Base-by-base conservation (phyloP, 1,284 basidiomycete genomes). In the Mycena sp. region DNA sequence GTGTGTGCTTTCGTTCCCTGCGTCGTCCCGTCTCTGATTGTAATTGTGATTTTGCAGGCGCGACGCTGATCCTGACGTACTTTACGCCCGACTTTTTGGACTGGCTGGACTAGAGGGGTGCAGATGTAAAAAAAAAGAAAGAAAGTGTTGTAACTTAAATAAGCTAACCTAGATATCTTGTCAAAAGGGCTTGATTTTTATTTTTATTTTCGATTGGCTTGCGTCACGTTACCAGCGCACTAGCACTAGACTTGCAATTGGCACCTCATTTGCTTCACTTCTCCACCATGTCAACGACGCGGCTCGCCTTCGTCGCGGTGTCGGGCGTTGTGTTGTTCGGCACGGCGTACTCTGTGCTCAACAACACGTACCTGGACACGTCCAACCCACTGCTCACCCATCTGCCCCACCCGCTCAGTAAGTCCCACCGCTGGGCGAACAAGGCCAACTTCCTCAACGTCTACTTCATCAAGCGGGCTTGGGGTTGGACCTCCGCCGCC, bases 51-150 rank as follows among this genome's bases (percentile, higher is more conserved):
- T n/a, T n/a, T n/a, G 0, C 67, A 93, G 93, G 95, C 11, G 95
- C 94, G 29, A 95, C 92, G 3, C 81, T 99, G 66, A 93, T 99
- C 68, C 76, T 99, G 62, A 91, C 89, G 1, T 99, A 99, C 81
- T 99, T 99, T 73, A 98, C 97, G 0, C 97, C 97, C 1, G 90
- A 98, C 43, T 96, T 99, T 78, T 82, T 98, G 63, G 92, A 96
- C 61, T 97, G 96, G 95, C 76, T 98, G 59, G 52, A 29, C 12
- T 25, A 21, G 17, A n/a, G n/a, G 6, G n/a, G 2, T 4, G 32
- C 19, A 29, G n/a, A 17, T 4, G 4, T 25, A n/a, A 10, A 17
- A 35, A 45, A 14, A n/a, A 19, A 51, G 38, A 46, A 25, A 4
- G 30, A 35, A 30, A 48, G 11, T 58, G 58, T 50, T 61, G 60